phyloP scores from a whole-genome alignment of 2,329 filamentous ascomycete species.

The Cryphonectria nitschkei region DNA sequence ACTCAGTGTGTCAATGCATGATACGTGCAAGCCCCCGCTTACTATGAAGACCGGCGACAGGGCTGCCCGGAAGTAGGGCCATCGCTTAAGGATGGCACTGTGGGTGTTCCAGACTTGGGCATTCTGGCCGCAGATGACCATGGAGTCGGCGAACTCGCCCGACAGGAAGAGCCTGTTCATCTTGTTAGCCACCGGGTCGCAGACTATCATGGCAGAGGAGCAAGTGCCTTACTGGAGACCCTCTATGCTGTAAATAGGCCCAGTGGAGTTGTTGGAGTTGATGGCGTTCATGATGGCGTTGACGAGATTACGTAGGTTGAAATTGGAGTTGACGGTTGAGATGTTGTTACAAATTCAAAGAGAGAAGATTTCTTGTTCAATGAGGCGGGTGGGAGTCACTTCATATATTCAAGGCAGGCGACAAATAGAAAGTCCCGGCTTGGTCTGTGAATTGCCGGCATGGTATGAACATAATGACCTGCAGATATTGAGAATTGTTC shows the following conservation, averaged over 20 bases:
- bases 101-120: constrained; percentile 3
- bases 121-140: background rate
- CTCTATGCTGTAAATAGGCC: background rate
- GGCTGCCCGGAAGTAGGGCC: background rate
- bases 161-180: background rate
- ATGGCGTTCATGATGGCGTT: background rate
- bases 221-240: background rate
- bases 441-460: background rate
- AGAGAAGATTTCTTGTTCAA: background rate
- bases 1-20: too few relatives aligned
- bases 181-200: background rate
- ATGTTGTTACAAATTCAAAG: background rate
- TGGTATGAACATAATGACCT: too few relatives aligned
- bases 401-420: background rate
- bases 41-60: background rate
- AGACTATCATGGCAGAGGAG: background rate
- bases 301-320: too few relatives aligned
- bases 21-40: too few relatives aligned
- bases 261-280: background rate
- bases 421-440: background rate
- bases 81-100: background rate
- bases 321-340: background rate
- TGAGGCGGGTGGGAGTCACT: background rate
- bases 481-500: background rate
- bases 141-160: constrained; percentile 2